Base-by-base conservation (phyloP, 805 yeast genomes). In the Candida koratica region DNA sequence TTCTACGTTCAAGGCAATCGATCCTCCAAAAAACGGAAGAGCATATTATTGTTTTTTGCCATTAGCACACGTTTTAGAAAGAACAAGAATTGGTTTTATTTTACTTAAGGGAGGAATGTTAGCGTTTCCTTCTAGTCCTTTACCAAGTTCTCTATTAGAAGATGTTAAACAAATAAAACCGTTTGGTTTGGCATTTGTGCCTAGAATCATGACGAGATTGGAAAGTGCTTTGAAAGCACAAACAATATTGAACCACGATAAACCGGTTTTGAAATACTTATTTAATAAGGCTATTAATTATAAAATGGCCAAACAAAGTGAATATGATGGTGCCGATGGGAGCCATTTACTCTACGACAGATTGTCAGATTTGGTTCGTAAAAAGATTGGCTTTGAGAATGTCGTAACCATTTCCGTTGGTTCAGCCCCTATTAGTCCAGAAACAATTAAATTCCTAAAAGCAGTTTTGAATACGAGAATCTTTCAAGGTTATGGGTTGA, bases 391-490 rank as follows among this genome's bases (percentile, higher is more conserved):
- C 43, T 61, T 47, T 51, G 56, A 59, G 49, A 49, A 51, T 46
- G 43, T 53, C 32, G 16, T 42, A 18, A 46, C 47, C 17, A 27
- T 56, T 38, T 43, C 52, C 30, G 50, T 59, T 10, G 72, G 90
- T 20, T 79, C 86, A n/a, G 88, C 90, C 3, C 90, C 93, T 17
- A 67, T 83, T 41, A 62, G 84, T 15, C 69, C 73, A 12, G 79
- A 73, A 25, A 78, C 87, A 1, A 64, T 81, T 28, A 56, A 63
- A 39, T 83, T 80, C 51, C 56, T 84, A 47, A 73, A 77, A 47
- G 78, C 79, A 11, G 69, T 78, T 2, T 67, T 83, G 36, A 74
- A 73, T 44, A 56, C 74, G 41, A 74, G 71, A 64, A 71, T 75
- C 41, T 45, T 58, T 14, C 88, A 82, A 57, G 93, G 90, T 14